Evolutionary conservation across 148 eudicot species (phyloP).

Genomic region (Dianthus caryophyllus): DNA sequence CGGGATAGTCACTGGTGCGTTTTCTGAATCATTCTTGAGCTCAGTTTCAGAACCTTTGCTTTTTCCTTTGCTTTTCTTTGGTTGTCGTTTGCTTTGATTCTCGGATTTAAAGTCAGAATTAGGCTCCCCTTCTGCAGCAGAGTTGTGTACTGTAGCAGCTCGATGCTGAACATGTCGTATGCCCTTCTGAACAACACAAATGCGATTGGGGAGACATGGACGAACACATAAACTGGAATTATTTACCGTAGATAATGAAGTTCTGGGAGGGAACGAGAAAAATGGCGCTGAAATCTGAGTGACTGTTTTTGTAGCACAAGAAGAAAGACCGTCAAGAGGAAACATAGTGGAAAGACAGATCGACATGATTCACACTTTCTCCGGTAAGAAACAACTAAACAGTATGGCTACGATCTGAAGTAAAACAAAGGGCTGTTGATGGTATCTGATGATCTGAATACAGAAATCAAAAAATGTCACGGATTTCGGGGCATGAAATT

Average conservation of each 20-base stretch:
- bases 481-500: background rate
- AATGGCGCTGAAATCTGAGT: background rate
- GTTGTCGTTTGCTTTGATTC: slow-evolving; percentile 25
- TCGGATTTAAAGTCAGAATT: slow-evolving; percentile 25
- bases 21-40: slow-evolving; percentile 19
- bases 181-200: slow-evolving; percentile 9
- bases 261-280: background rate
- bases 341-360: background rate
- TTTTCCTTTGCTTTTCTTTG: slow-evolving; percentile 33
- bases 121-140: slow-evolving; percentile 24
- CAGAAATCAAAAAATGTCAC: background rate
- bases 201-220: slow-evolving; percentile 12
- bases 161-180: slow-evolving; percentile 22
- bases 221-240: background rate
- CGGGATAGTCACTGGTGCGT: slow-evolving; percentile 41
- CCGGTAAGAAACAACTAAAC: background rate
- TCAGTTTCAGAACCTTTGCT: slow-evolving; percentile 24
- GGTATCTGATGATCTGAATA: background rate
- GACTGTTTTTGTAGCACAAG: slow-evolving; percentile 11
- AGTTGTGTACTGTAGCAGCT: slow-evolving; percentile 30
- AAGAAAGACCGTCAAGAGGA: slow-evolving; percentile 11
- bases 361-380: slow-evolving; percentile 7
- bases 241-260: background rate
- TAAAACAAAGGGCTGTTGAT: background rate
- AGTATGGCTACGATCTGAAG: background rate